These are phyloP conservation scores for Yamadazyma spencermartinsiae DNA, from an alignment of 1,139 yeast genomes.

Conservation along the genomic window DNA sequence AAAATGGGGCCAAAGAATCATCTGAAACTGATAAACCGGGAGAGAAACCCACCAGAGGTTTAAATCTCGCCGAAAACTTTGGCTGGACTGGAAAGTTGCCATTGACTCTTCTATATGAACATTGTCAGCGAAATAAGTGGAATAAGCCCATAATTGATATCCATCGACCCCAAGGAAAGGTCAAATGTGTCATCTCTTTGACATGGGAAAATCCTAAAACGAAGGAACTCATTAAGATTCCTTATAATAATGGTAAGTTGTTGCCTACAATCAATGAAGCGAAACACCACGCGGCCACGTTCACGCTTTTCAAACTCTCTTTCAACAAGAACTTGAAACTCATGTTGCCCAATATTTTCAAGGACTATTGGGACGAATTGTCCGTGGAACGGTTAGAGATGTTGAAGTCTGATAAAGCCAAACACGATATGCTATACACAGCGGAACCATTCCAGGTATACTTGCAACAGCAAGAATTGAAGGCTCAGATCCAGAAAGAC, in stretches of 20 bases:
- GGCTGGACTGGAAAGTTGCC: conserved; percentile 96
- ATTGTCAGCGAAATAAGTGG: conserved; percentile 90
- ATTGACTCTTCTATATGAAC: conserved; percentile 80
- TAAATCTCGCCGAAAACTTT: conserved; percentile 48
- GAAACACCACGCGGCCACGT: conserved; percentile 86
- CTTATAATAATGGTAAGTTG: conserved; percentile 62
- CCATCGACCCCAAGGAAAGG: conserved; percentile 54
- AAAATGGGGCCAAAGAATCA: conserved; percentile 6
- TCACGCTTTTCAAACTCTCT: conserved; percentile 76
- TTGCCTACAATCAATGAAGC: conserved; percentile 87
- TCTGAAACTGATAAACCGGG: conserved; percentile 4
- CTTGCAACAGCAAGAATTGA: conserved; percentile 31
- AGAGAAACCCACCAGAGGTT: conserved; percentile 41
- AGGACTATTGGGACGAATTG: conserved; percentile 72
- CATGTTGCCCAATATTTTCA: conserved; percentile 83
- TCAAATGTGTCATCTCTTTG: conserved; percentile 59
- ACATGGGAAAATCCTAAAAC: conserved; percentile 83
- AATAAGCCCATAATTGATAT: conserved; percentile 78
- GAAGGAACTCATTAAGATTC: conserved; percentile 58
- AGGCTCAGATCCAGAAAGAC: conserved; percentile 9
- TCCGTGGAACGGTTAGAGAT: conserved; percentile 56
- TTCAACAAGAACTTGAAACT: conserved; percentile 80
- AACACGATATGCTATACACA: conserved; percentile 55
- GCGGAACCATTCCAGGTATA: conserved; percentile 70
- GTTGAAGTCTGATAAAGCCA: conserved; percentile 42